Conservation (phyloP, 2,329 filamentous ascomycete species). For the Cladosporium sp. region DNA sequence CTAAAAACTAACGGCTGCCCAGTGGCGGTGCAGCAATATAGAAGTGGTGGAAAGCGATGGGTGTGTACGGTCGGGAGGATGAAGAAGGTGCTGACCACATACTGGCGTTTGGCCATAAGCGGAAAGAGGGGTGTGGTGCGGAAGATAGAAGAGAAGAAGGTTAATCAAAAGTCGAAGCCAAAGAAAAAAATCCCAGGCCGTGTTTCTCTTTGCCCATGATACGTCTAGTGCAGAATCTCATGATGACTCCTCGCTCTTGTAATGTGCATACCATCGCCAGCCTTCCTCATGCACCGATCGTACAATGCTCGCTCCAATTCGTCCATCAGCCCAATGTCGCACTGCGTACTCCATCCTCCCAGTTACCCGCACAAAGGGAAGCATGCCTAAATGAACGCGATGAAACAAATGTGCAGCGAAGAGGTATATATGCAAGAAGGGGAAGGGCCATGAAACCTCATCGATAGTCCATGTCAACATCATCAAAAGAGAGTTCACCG, state of each 20-base stretch:
- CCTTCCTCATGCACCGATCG: neutral
- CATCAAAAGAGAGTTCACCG: slow-evolving; percentile 64
- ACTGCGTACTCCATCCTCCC: neutral
- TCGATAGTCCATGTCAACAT: slow-evolving; percentile 61
- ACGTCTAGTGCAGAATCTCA: slow-evolving; percentile 16
- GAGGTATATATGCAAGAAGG: slow-evolving; percentile 14
- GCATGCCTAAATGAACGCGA: neutral
- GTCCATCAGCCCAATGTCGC: neutral
- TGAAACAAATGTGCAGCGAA: slow-evolving; percentile 17
- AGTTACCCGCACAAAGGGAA: slow-evolving; percentile 6
- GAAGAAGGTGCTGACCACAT: slow-evolving; percentile 18
- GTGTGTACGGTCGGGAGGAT: neutral
- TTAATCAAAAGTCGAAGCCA: slow-evolving; percentile 10
- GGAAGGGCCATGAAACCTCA: slow-evolving; percentile 38
- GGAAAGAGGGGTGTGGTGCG: slow-evolving; percentile 12
- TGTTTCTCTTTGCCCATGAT: slow-evolving; percentile 18
- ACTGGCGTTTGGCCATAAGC: neutral
- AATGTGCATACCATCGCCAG: neutral
- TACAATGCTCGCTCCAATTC: neutral
- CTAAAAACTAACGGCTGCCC: neutral
- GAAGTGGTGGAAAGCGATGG: neutral
- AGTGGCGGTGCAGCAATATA: neutral
- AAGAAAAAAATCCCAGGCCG: slow-evolving; percentile 15
- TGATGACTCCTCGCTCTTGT: slow-evolving; percentile 16
- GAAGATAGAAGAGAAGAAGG: slow-evolving; percentile 3